Evolutionary conservation across 1,139 yeast genomes (phyloP), one percentile per base, ranked within the genome.

Genomic region (Suhomyces bolitotheri): DNA sequence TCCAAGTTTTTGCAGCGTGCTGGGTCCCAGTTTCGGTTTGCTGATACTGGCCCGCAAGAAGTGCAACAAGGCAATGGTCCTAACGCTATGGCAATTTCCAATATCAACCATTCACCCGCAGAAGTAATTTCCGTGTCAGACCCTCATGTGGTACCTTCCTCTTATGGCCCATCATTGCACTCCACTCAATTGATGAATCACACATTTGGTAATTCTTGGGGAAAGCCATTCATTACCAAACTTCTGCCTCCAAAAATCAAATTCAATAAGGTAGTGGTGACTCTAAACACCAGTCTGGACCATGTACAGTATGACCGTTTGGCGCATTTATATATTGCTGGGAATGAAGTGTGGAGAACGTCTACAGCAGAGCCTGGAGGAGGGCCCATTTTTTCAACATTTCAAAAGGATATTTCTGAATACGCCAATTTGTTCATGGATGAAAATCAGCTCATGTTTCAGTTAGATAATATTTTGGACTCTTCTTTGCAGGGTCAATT

Each of bases 281-380:
- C 78, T 4, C 62, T 87, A 32, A 70, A 76, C 32, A 80, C 84
- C 3, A 60, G 75, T 5, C 79, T 79, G 4, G 66, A 62, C 29
- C 92, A 94, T 8, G 73, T 77, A 10, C 96, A 87, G 56, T 86
- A 76, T 50, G 95, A 87, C 54, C 68, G 96, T 39, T 65, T 87
- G 49, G 85, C 82, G 10, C 87, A 85, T 51, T 58, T 87, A 17
- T 82, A 74, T 50, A 56, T 87, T 17, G 75, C 76, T 36, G 86
- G 81, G 16, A 70, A 73, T 11, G 86, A 85, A 47, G 60, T 87
- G 22, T 87, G 96, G 95, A 71, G 96, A 56, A 80, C 94, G 0
- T 81, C 92, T 3, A 87, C 96, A 2, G 80, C 86, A 13, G 95
- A 87, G 58, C 96, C 96, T 0, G 76, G 78, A 42, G 70, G 76